These are phyloP conservation scores for Cystobasidium ongulense DNA, from an alignment of 768 basidiomycete genomes.

Conservation along the genomic window DNA sequence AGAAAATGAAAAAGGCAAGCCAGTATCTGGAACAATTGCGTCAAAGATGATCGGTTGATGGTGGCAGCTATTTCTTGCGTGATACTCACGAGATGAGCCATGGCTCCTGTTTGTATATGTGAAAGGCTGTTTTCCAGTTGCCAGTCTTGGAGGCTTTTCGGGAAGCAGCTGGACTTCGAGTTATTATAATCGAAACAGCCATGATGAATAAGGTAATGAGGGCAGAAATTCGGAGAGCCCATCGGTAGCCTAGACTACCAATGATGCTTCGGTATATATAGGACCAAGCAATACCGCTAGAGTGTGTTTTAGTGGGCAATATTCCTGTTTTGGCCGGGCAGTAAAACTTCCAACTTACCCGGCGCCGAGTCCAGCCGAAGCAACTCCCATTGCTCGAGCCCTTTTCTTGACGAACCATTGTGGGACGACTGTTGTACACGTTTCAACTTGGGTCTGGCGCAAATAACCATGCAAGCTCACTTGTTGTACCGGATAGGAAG, in stretches of 20 bases:
- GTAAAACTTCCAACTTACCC: background rate
- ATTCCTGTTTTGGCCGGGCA: background rate
- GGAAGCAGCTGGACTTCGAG: background rate
- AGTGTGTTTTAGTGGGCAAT: too few relatives aligned
- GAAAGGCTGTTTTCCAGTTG: background rate
- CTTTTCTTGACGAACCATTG: conserved; percentile 15
- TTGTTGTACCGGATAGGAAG: background rate
- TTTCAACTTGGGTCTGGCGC: too few relatives aligned
- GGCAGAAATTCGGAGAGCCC: conserved; percentile 17
- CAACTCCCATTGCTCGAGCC: conserved; percentile 16
- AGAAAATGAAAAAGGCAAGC: background rate
- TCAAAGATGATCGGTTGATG: too few relatives aligned
- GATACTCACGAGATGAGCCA: conserved; percentile 5
- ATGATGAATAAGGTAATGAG: background rate
- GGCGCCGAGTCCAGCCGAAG: conserved; percentile 7
- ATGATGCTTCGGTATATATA: conserved; percentile 8
- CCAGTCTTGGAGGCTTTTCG: conserved; percentile 3
- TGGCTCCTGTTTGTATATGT: background rate
- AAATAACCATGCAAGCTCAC: conserved; percentile 5
- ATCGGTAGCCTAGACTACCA: background rate
- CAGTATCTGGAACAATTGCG: background rate
- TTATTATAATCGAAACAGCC: background rate
- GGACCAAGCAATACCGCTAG: conserved; percentile 27
- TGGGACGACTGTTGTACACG: background rate
- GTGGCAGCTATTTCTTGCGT: too few relatives aligned